These are phyloP conservation scores for Scheffersomyces stipitis DNA, from an alignment of 805 yeast genomes.

Conservation along the genomic window DNA sequence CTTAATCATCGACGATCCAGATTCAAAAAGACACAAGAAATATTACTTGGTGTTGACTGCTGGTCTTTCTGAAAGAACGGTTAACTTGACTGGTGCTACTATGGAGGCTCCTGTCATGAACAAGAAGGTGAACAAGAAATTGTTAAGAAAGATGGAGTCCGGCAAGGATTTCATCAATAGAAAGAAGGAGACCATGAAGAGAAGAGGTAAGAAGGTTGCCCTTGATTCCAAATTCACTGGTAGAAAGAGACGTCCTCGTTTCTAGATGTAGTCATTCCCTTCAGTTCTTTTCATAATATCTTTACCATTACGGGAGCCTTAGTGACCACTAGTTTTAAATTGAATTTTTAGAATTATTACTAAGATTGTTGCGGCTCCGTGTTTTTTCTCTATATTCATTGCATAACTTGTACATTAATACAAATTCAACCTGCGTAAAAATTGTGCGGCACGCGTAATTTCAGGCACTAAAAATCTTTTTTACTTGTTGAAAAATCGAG, in stretches of 20 bases:
- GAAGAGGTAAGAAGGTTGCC: slow-evolving; percentile 88
- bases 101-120: slow-evolving; percentile 63
- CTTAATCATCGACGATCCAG: slow-evolving; percentile 89
- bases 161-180: slow-evolving; percentile 79
- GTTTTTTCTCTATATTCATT: too few species aligned
- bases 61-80: slow-evolving; percentile 69
- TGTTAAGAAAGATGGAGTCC: slow-evolving; percentile 61
- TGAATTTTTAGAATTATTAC: too few species aligned
- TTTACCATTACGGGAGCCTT: too few species aligned
- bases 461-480: slow-evolving; percentile 6
- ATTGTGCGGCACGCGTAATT: slow-evolving; percentile 5
- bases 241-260: slow-evolving; percentile 54
- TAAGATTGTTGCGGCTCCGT: too few species aligned
- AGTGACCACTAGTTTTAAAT: too few species aligned
- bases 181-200: slow-evolving; percentile 91
- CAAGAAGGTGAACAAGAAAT: slow-evolving; percentile 46
- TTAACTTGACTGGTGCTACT: slow-evolving; percentile 77
- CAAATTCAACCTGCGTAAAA: neutral
- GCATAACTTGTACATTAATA: neutral
- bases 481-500: slow-evolving; percentile 1
- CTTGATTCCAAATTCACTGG: slow-evolving; percentile 90
- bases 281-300: too few species aligned
- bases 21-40: slow-evolving; percentile 86
- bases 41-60: slow-evolving; percentile 89
- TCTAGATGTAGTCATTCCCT: too few species aligned